Evolutionary conservation across 2,329 filamentous ascomycete species (phyloP).

Genomic region (Cladosporium austrohemisphaericum): DNA sequence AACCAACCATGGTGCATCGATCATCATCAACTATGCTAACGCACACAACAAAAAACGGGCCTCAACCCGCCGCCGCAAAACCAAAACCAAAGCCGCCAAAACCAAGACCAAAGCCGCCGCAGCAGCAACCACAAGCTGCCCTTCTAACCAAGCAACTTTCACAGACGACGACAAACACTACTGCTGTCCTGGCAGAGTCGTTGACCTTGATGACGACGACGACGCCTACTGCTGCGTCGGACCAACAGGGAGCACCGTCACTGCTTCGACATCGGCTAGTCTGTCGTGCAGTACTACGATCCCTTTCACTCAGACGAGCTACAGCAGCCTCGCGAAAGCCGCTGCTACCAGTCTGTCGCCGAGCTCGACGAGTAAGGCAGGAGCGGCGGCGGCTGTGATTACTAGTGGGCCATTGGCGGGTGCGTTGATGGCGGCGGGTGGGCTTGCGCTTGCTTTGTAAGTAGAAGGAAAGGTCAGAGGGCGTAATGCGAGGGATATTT

Average conservation of each 20-base stretch:
- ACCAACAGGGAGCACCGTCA: not conserved
- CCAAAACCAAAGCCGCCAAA: not conserved
- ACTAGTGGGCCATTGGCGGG: conserved; percentile 4
- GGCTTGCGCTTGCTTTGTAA: conserved; percentile 1
- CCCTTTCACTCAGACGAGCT: not conserved
- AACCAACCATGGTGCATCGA: too few species aligned
- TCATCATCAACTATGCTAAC: too few species aligned
- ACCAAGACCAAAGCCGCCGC: not conserved
- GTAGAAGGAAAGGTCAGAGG: too few species aligned
- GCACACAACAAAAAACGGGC: not conserved
- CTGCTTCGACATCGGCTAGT: not conserved
- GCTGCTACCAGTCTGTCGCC: conserved; percentile 7
- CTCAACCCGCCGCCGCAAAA: too few species aligned
- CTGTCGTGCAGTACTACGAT: conserved; percentile 1
- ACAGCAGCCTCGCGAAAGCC: conserved; percentile 3
- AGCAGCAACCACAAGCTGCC: not conserved
- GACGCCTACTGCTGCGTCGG: conserved; percentile 7
- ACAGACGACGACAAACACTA: not conserved
- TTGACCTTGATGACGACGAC: not conserved
- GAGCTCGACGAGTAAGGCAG: conserved; percentile 2
- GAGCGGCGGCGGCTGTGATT: not conserved
- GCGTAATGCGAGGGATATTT: too few species aligned
- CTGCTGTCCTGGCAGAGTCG: conserved; percentile 6
- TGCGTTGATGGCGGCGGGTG: conserved; percentile 2
- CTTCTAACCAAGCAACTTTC: not conserved